Evolutionary conservation across 129 eudicot species (phyloP).

Genomic region (Lonicera japonica): DNA sequence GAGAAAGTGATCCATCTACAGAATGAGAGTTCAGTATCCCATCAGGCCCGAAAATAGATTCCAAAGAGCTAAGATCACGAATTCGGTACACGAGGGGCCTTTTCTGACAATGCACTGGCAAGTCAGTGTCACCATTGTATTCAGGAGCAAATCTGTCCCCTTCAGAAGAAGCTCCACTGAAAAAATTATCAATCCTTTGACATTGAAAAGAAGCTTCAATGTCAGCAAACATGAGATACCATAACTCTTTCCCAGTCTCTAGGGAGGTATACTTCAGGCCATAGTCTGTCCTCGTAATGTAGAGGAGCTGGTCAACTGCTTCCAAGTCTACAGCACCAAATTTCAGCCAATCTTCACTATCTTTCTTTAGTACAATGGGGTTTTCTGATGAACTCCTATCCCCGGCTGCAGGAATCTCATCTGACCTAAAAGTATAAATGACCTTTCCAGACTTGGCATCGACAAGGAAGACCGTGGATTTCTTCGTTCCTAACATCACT

Average conservation of each 20-base stretch:
- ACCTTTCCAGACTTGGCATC: conserved; percentile 69
- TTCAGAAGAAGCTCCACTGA: conserved; percentile 25
- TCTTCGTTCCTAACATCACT: conserved; percentile 60
- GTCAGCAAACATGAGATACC: conserved; percentile 70
- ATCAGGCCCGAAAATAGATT: conserved; percentile 22
- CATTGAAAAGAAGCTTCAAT: conserved; percentile 69
- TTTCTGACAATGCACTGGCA: conserved; percentile 40
- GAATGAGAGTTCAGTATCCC: conserved; percentile 33
- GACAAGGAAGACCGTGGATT: conserved; percentile 68
- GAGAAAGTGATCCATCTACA: conserved; percentile 32
- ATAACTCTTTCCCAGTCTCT: conserved; percentile 52
- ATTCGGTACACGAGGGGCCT: conserved; percentile 51
- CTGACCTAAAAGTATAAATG: conserved; percentile 56
- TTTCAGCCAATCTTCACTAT: conserved; percentile 34
- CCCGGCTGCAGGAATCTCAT: conserved; percentile 25
- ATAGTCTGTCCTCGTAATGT: conserved; percentile 73
- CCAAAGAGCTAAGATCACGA: conserved; percentile 50
- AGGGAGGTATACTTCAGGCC: conserved; percentile 46
- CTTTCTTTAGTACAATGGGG: conserved; percentile 34
- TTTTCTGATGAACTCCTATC: conserved; percentile 26
- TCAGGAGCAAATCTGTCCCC: conserved; percentile 13
- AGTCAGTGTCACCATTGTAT: conserved; percentile 14
- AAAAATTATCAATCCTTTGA: conserved; percentile 36
- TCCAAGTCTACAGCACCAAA: conserved; percentile 23
- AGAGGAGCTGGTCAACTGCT: conserved; percentile 45